Evolutionary conservation across 225 moss, liverwort and hornwort genomes (phyloP), one percentile per base, ranked within the genome.

Genomic region (Polytrichum formosum): DNA sequence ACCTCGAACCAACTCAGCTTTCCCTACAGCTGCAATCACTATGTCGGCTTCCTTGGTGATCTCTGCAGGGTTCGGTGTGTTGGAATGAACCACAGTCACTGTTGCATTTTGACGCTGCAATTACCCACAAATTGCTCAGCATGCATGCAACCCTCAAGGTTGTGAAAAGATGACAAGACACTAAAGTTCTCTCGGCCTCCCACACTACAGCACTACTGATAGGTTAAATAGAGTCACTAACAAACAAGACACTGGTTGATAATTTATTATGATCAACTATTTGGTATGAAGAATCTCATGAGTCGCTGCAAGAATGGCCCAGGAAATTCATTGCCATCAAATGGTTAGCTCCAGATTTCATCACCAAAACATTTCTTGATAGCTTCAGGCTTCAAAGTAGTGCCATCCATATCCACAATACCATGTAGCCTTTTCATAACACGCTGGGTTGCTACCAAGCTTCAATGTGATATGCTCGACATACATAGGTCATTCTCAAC

Each of bases 71-170:
- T 94, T 82, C 55, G 78, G 78, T 16, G 94, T 97, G 30, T 76
- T 81, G 19, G 93, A 94, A 75, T 97, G 97, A 20, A 97, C 92
- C 67, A 97, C 87, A 21, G 97, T 97, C 67, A 97, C 97, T 56
- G 97, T 94, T 16, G 92, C 92, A 68, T 97, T 89, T 69, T 90
- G 77, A 28, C 90, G 88, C 80, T 90, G 77, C 53, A 27, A 78
- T 61, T 10, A 67, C 37, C 6, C 35, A 68, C 53, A 58, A 64
- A 70, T 64, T 28, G 55, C 26, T 56, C 13, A 61, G 33, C 22
- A 19, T 13, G 26, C 69, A 28, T 5, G 13, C 64, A 17, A 13
- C 46, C 46, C 16, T 69, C 21, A 28, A 30, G 31, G 22, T 61
- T 54, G 37, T 26, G 18, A 56, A 73, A 63, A 25, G 29, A 56